A percentile compares a stretch with the other conserved stretches of the same genome.
phyloP scores from a whole-genome alignment of 2,329 filamentous ascomycete genomes.

The Endoconidiophora laricicola region DNA sequence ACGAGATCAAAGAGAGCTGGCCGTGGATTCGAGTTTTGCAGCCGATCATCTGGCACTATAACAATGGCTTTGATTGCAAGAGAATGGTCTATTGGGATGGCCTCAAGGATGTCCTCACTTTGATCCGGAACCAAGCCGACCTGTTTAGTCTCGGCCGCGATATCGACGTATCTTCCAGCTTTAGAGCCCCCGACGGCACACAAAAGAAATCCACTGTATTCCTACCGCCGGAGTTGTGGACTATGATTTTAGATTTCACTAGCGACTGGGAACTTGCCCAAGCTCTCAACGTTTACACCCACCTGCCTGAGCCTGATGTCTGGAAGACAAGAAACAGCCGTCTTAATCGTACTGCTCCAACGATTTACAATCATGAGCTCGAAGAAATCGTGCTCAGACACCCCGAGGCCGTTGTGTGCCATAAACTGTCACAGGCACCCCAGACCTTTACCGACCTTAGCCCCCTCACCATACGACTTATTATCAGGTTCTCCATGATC shows the following conservation, averaged over 20 bases:
- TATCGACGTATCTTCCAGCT: constrained; percentile 31
- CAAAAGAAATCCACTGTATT: constrained; percentile 22
- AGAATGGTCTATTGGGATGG: constrained; percentile 43
- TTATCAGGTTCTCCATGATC: constrained; percentile 78
- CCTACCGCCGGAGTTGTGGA: constrained; percentile 78
- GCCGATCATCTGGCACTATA: constrained; percentile 70
- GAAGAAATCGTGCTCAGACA: constrained; percentile 73
- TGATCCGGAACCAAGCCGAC: constrained; percentile 62
- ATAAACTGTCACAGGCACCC: constrained; percentile 54
- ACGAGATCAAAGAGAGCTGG: constrained; percentile 70
- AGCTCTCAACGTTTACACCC: constrained; percentile 66
- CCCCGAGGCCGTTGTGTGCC: constrained; percentile 52
- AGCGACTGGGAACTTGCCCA: constrained; percentile 84
- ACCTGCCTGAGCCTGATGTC: constrained; percentile 50
- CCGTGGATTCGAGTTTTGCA: constrained; percentile 70
- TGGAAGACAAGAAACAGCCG: constrained; percentile 47
- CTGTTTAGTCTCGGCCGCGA: constrained; percentile 58
- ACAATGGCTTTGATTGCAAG: constrained; percentile 33
- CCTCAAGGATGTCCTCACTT: constrained; percentile 54
- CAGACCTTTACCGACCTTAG: constrained; percentile 57
- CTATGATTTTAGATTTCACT: constrained; percentile 67
- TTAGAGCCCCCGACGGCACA: constrained; percentile 23
- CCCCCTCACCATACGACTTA: constrained; percentile 66
- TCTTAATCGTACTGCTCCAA: constrained; percentile 26
- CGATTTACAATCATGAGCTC: constrained; percentile 55